Evolutionary conservation across 148 eudicot species (phyloP), one percentile per base, ranked within the genome.

Genomic region (Amaranthus palmeri): DNA sequence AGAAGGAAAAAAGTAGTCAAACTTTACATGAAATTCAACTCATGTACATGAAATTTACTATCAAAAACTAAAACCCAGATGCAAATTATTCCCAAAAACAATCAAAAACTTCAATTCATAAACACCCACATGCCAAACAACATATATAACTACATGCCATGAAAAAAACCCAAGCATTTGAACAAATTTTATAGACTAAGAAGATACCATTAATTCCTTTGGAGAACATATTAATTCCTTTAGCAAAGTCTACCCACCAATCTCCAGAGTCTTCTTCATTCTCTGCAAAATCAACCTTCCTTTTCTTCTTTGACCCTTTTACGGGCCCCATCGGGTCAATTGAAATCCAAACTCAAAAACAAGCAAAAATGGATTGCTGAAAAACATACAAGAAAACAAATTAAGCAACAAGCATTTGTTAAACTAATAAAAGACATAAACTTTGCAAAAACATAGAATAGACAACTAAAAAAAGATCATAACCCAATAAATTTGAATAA

Each of bases 311-410:
- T 63, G 85, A 72, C 79, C 88, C 87, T 87, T 83, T 87, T 36
- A 83, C 66, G 74, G 86, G 96, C 67, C 83, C 96, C 97, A 92
- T 92, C 83, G 25, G 36, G 66, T 83, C 86, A 79, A 86, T 83
- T 84, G 80, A 84, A 61, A 83, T 65, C 40, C 73, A 76, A 75
- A 83, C 83, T 81, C 72, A 84, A 61, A 25, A 8, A 5, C 56
- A 60, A 59, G 42, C 6, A 13, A 36, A 61, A 59, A 12, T 65
- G 3, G 52, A 67, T 50, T 72, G 67, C 74, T 74, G 48, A 68
- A 59, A 61, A 15, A 42, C 48, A 64, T 40, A 48, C 25, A 77
- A 58, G n/a, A 58, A 50, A 68, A 60, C 49, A 42, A 25, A 61
- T 36, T 5, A 78, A 14, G 45, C 15, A 73, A 56, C 56, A 74